These are phyloP conservation scores for Glycine soja DNA, from an alignment of 306 rosid genomes.

Conservation along the genomic window DNA sequence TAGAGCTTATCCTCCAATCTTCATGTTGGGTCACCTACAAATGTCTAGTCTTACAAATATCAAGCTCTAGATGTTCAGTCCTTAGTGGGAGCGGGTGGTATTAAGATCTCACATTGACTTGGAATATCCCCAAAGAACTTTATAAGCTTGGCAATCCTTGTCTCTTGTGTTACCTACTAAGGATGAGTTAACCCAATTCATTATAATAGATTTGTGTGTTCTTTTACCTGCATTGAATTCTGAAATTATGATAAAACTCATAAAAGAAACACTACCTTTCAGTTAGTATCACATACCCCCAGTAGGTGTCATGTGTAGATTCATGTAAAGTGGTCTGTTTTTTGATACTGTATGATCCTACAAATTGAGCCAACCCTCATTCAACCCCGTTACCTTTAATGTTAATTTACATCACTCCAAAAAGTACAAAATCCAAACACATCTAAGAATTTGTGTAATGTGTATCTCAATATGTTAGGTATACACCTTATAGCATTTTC, in stretches of 20 bases:
- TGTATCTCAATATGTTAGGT: background rate
- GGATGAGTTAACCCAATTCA: background rate
- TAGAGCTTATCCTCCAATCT: background rate
- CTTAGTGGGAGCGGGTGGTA: background rate
- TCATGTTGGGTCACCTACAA: background rate
- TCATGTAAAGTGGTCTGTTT: no score
- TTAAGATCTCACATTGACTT: background rate
- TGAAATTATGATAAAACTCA: background rate
- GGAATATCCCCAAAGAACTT: background rate
- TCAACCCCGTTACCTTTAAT: background rate
- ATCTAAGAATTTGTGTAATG: background rate
- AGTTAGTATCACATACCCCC: no score
- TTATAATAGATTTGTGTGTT: background rate
- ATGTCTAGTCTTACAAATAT: background rate
- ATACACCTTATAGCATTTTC: background rate
- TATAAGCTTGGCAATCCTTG: background rate
- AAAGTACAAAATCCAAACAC: background rate
- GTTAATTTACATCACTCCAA: background rate
- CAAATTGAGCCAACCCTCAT: no score
- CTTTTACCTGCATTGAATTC: slow-evolving; percentile 30
- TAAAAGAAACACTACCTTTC: background rate
- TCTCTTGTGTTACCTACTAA: background rate
- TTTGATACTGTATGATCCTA: no score
- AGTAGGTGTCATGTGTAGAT: no score
- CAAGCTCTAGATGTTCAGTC: background rate